phyloP scores from a whole-genome alignment of 495 filamentous ascomycete species.

The Eremomyces bilateralis region DNA sequence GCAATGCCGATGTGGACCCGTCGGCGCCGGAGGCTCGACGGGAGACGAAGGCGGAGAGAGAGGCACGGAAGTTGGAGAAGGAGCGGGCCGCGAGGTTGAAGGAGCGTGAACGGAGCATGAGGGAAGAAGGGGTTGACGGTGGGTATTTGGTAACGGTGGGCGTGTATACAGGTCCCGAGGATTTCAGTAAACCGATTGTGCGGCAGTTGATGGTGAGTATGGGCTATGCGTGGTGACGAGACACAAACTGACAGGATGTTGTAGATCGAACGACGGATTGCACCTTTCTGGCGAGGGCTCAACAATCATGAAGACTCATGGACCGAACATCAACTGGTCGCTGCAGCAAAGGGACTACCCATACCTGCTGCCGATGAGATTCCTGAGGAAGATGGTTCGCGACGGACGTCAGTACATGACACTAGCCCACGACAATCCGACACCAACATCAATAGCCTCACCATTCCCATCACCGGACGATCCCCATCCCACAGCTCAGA shows the following conservation, averaged over 20 bases:
- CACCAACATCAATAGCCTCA: conserved; percentile 39
- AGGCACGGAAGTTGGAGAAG: conserved; percentile 64
- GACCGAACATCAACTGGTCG: conserved; percentile 85
- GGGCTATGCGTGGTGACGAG: conserved; percentile 1
- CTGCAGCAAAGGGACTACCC: conserved; percentile 64
- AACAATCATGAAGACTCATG: conserved; percentile 75
- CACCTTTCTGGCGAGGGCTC: conserved; percentile 87
- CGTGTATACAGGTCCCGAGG: conserved; percentile 75
- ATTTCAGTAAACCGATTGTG: conserved; percentile 78
- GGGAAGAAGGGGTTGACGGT: conserved; percentile 82
- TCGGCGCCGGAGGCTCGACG: conserved; percentile 14
- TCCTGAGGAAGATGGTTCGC: conserved; percentile 36
- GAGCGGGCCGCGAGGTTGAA: conserved; percentile 50
- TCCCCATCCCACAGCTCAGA: conserved; percentile 62
- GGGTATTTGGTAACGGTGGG: conserved; percentile 89
- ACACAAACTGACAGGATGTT: too few relatives aligned
- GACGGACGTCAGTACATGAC: conserved; percentile 19
- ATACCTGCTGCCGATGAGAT: conserved; percentile 70
- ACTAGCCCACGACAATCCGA: conserved; percentile 21
- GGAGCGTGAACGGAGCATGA: conserved; percentile 82
- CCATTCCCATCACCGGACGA: conserved; percentile 51
- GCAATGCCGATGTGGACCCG: conserved; percentile 10
- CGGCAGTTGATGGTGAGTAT: conserved; percentile 68
- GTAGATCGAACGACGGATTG: conserved; percentile 77
- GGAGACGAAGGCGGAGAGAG: conserved; percentile 81